Conservation (phyloP, 495 filamentous ascomycete species). For the Aspergillus indologenus region DNA sequence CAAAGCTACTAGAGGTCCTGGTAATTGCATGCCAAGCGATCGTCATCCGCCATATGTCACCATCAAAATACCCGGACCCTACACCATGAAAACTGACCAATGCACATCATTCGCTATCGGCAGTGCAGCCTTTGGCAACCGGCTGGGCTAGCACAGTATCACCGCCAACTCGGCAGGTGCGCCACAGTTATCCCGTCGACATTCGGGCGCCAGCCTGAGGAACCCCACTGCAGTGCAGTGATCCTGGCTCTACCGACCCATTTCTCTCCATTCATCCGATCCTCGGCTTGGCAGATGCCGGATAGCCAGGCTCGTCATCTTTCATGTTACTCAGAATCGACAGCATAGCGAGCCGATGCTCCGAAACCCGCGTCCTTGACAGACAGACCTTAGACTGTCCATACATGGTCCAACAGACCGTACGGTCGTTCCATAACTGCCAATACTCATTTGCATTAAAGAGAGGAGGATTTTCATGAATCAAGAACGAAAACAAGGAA, state of each 20-base stretch:
- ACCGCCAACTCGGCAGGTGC: constrained; percentile 12
- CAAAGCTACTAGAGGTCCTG: constrained; percentile 41
- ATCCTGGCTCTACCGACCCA: constrained; percentile 12
- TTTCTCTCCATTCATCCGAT: constrained; percentile 11
- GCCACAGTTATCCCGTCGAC: constrained; percentile 5
- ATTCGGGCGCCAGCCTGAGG: constrained; percentile 12
- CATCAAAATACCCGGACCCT: constrained; percentile 22
- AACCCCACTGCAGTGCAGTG: constrained; percentile 13
- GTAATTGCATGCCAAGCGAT: constrained; percentile 23
- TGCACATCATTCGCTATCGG: constrained; percentile 12
- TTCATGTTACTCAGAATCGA: constrained; percentile 13
- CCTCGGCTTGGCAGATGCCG: constrained; percentile 8
- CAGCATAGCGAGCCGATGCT: constrained; percentile 5
- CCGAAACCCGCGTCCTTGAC: constrained; percentile 4
- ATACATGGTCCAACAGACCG: not conserved
- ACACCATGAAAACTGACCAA: constrained; percentile 4
- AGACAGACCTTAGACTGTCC: constrained; percentile 2
- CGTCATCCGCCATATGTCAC: constrained; percentile 25
- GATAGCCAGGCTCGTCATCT: constrained; percentile 9
- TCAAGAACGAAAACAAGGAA: not conserved
- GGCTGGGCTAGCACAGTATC: constrained; percentile 10
- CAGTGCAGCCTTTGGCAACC: constrained; percentile 8
- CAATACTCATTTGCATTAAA: not conserved
- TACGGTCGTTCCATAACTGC: not conserved
- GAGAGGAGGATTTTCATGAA: not conserved